A percentile compares a stretch with the other conserved stretches of the same genome.
Conservation (phyloP, 2,329 filamentous ascomycete species). For the Tothia fuscella region DNA sequence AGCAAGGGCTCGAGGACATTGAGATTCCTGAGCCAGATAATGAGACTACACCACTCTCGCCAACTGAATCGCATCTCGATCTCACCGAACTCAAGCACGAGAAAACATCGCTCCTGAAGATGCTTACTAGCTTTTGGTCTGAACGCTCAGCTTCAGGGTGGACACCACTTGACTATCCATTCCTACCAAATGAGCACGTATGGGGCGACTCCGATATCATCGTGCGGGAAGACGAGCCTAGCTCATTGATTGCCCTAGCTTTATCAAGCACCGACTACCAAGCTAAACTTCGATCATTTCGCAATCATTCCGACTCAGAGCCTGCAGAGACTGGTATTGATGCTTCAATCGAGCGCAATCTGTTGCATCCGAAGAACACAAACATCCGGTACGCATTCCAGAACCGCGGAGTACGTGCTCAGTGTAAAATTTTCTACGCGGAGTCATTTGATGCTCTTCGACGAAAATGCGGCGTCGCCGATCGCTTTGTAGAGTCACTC, state of each 20-base stretch:
- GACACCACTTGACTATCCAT: constrained; percentile 82
- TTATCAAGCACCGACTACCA: constrained; percentile 80
- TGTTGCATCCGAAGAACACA: constrained; percentile 74
- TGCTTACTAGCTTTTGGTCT: constrained; percentile 96
- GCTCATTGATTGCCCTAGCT: constrained; percentile 87
- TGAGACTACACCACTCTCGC: constrained; percentile 22
- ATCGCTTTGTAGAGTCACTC: constrained; percentile 88
- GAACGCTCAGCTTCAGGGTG: constrained; percentile 93
- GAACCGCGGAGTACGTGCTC: constrained; percentile 85
- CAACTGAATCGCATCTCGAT: constrained; percentile 44
- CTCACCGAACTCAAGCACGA: constrained; percentile 76
- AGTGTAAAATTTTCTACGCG: constrained; percentile 97
- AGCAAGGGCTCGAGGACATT: constrained; percentile 51
- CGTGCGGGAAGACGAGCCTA: constrained; percentile 92
- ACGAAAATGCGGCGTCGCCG: constrained; percentile 81
- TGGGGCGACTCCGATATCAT: constrained; percentile 97
- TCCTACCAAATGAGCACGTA: constrained; percentile 73
- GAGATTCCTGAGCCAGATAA: constrained; percentile 45
- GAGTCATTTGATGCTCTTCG: constrained; percentile 95
- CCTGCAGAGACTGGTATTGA: constrained; percentile 40
- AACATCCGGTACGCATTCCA: constrained; percentile 95
- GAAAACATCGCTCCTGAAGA: constrained; percentile 85
- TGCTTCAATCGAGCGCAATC: constrained; percentile 68
- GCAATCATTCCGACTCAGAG: constrained; percentile 22
- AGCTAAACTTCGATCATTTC: constrained; percentile 60